A percentile compares a stretch with the other conserved stretches of the same genome.
Conservation (phyloP, 371 early-diverging fungal species). For the Catenaria anguillulae region DNA sequence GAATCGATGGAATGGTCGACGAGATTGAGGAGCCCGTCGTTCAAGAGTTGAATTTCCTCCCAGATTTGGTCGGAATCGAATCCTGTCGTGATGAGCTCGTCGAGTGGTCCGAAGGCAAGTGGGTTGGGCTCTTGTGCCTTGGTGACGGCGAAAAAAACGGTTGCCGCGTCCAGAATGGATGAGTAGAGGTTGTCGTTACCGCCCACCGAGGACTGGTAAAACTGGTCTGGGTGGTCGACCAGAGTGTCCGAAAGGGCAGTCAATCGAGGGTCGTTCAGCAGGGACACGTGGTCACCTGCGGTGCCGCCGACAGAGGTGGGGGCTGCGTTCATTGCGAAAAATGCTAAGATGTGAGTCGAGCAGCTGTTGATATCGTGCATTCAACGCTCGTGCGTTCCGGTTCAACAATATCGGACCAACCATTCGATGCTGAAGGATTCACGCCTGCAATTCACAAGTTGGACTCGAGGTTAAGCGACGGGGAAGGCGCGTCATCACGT, state of each 20-base stretch:
- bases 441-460: too few species aligned
- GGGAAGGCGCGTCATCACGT: too few species aligned
- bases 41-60: slow-evolving; percentile 2
- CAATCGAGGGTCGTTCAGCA: background rate
- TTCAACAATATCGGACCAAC: too few species aligned
- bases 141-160: background rate
- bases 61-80: slow-evolving; percentile 4
- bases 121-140: background rate
- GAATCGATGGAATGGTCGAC: too few species aligned
- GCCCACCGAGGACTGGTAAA: background rate
- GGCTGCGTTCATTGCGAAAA: too few species aligned
- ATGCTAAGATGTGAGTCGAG: too few species aligned
- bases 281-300: background rate
- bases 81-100: background rate
- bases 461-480: too few species aligned
- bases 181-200: background rate
- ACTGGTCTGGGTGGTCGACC: background rate
- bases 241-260: background rate
- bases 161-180: background rate
- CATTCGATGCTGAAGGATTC: too few species aligned
- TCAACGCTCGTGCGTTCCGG: too few species aligned
- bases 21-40: background rate
- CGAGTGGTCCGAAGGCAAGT: background rate
- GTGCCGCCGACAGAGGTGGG: too few species aligned
- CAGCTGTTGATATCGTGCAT: too few species aligned